phyloP scores from a whole-genome alignment of 345 rosid species.

The Hibiscus trionum region DNA sequence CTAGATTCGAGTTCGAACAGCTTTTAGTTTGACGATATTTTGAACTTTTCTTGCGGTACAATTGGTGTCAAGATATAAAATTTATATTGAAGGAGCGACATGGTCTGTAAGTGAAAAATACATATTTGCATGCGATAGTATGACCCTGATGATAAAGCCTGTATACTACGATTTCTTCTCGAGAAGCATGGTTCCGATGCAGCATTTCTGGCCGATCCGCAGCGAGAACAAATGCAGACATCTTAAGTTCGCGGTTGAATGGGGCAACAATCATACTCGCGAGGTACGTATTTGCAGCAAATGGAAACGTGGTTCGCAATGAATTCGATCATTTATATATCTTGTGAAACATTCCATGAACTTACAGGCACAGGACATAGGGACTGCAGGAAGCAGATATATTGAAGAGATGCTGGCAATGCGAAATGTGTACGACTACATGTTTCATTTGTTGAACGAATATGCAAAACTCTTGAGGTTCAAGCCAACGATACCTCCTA shows the following conservation, averaged over 20 bases:
- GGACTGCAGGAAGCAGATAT: constrained; percentile 40
- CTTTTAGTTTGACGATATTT: background rate
- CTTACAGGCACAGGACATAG: constrained; percentile 43
- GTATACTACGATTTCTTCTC: constrained; percentile 25
- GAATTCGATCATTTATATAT: background rate
- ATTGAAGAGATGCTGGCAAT: constrained; percentile 35
- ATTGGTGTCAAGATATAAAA: constrained; percentile 20
- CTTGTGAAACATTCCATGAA: background rate
- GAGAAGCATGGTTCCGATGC: constrained; percentile 28
- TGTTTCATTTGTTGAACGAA: constrained; percentile 40
- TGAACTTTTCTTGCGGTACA: background rate
- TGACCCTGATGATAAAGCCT: constrained; percentile 23
- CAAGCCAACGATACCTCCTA: constrained; percentile 31
- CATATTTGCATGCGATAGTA: constrained; percentile 32
- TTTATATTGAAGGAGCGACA: constrained; percentile 30
- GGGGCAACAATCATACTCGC: constrained; percentile 25
- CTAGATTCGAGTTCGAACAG: background rate
- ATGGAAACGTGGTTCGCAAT: background rate
- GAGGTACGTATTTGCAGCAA: constrained; percentile 8
- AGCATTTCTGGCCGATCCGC: constrained; percentile 39
- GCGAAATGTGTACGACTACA: constrained; percentile 51
- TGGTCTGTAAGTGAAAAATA: constrained; percentile 43
- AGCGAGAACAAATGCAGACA: constrained; percentile 11
- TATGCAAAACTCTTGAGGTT: constrained; percentile 46
- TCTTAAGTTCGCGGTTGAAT: constrained; percentile 29